phyloP scores from a whole-genome alignment of 306 rosid genomes.

The Medicago ruthenica region DNA sequence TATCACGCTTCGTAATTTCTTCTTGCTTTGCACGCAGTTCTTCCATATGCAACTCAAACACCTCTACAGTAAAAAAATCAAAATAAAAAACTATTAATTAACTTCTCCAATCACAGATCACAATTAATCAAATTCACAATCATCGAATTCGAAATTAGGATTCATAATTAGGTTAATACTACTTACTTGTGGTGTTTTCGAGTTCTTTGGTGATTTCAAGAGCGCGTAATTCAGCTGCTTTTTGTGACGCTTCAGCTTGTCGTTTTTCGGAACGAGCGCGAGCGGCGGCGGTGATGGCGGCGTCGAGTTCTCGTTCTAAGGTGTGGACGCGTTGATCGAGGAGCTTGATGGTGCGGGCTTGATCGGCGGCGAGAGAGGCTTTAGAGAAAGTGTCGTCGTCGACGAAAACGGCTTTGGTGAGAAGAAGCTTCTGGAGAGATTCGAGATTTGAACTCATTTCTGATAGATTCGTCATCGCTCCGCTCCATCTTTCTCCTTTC shows the following conservation, averaged over 20 bases:
- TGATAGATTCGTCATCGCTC: conserved; percentile 82
- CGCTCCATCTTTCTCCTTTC: conserved; percentile 87
- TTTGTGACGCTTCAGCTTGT: conserved; percentile 85
- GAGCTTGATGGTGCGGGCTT: conserved; percentile 90
- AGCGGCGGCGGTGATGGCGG: conserved; percentile 90
- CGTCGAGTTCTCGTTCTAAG: conserved; percentile 89
- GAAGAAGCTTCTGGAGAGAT: conserved; percentile 82
- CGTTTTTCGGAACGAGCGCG: conserved; percentile 90
- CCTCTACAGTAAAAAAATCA: conserved; percentile 59
- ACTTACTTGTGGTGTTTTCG: conserved; percentile 87
- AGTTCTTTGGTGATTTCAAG: conserved; percentile 82
- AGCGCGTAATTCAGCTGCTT: conserved; percentile 79
- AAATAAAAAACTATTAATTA: conserved; percentile 30
- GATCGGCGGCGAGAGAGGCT: conserved; percentile 90
- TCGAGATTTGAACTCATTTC: conserved; percentile 84
- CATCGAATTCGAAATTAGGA: background rate
- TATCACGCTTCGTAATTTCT: conserved; percentile 83
- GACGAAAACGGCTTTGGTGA: conserved; percentile 85
- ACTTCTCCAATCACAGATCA: conserved; percentile 24
- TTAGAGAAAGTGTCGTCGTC: conserved; percentile 82
- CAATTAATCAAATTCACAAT: background rate
- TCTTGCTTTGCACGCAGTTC: conserved; percentile 86
- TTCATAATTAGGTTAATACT: background rate
- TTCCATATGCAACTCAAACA: conserved; percentile 93
- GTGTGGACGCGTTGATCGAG: conserved; percentile 77